Conservation (phyloP, 257 asterid species). For the Solanum corneliomulleri region DNA sequence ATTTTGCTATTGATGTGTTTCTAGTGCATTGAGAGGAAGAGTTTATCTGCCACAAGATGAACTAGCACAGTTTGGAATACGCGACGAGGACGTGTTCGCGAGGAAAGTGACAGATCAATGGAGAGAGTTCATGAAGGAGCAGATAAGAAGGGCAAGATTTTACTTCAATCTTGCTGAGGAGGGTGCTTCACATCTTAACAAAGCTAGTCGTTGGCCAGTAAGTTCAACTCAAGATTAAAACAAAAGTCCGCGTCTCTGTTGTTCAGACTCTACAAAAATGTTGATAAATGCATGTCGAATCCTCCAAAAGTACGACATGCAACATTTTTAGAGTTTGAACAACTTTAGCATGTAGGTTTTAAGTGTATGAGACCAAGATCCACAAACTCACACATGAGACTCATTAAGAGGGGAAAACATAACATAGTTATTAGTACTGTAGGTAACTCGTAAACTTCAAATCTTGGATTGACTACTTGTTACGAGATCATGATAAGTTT, state of each 20-base stretch:
- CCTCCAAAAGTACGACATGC: too few species aligned
- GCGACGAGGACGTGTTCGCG: constrained; percentile 53
- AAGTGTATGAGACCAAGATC: neutral
- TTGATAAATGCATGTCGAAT: neutral
- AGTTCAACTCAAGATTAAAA: neutral
- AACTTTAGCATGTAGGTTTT: too few species aligned
- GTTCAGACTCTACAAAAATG: too few species aligned
- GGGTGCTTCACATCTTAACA: constrained; percentile 70
- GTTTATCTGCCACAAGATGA: constrained; percentile 85
- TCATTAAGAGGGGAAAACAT: neutral
- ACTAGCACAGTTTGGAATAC: constrained; percentile 43
- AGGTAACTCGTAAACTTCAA: neutral
- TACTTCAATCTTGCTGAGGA: constrained; percentile 62
- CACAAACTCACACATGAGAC: neutral
- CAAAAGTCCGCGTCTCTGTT: neutral
- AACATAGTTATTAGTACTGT: neutral
- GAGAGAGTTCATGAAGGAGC: constrained; percentile 78
- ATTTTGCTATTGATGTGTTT: neutral
- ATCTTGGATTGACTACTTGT: neutral
- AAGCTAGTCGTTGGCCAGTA: constrained; percentile 92
- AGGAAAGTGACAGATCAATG: constrained; percentile 48
- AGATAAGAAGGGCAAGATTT: constrained; percentile 63
- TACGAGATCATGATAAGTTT: neutral
- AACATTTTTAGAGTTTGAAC: too few species aligned
- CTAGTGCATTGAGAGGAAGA: constrained; percentile 70